phyloP scores from a whole-genome alignment of 495 filamentous ascomycete species.

The Talaromyces stipitatus region DNA sequence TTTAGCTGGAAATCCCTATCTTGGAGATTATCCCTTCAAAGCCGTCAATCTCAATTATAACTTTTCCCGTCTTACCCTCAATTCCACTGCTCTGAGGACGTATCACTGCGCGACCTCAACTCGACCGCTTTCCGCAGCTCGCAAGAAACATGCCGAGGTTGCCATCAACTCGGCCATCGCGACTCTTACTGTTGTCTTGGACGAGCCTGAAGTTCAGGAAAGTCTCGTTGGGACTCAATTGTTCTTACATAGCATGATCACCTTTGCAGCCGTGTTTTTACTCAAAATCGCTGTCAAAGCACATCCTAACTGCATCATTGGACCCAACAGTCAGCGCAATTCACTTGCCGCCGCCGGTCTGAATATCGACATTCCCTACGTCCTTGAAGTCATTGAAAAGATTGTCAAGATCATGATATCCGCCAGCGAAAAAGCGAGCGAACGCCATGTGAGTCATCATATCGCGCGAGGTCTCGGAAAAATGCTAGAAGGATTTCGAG shows the following conservation, averaged over 20 bases:
- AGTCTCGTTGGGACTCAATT: constrained; percentile 44
- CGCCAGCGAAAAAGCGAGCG: constrained; percentile 41
- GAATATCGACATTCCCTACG: constrained; percentile 31
- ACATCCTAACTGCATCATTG: constrained; percentile 25
- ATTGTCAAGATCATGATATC: constrained; percentile 41
- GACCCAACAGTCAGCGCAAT: constrained; percentile 22
- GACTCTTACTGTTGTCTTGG: constrained; percentile 40
- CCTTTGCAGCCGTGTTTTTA: constrained; percentile 48
- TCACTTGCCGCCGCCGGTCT: constrained; percentile 40
- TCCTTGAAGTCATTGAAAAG: constrained; percentile 35
- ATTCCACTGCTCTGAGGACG: constrained; percentile 50
- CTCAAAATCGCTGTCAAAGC: constrained; percentile 43
- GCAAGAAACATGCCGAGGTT: constrained; percentile 44
- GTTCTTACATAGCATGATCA: constrained; percentile 51
- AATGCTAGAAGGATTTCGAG: constrained; percentile 41
- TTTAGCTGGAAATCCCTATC: constrained; percentile 39
- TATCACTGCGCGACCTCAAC: constrained; percentile 41
- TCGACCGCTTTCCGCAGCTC: constrained; percentile 41
- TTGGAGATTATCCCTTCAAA: constrained; percentile 47
- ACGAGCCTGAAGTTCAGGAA: constrained; percentile 43
- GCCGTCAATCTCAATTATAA: constrained; percentile 45
- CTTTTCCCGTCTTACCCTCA: constrained; percentile 50
- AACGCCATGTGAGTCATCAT: constrained; percentile 47
- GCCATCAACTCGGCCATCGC: constrained; percentile 48
- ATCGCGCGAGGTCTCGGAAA: constrained; percentile 45